These are phyloP conservation scores for Rubus parviflorus DNA, from an alignment of 306 rosid species.

Conservation along the genomic window DNA sequence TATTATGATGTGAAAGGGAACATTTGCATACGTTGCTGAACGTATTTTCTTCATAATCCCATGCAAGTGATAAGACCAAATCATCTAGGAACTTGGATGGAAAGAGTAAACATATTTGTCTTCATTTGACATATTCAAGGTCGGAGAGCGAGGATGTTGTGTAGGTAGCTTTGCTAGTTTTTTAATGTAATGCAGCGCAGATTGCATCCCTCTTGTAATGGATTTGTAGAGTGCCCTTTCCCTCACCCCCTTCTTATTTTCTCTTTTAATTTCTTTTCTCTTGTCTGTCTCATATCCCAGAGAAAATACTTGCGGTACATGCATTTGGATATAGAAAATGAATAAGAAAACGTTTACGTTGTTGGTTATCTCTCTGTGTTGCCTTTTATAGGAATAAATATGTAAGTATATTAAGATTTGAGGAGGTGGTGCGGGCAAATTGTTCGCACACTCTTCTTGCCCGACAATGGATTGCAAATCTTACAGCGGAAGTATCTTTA, in stretches of 20 bases:
- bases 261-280: too few species aligned
- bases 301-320: slow-evolving; percentile 10
- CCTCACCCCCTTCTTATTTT: neutral
- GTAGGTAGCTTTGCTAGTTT: slow-evolving; percentile 33
- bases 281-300: neutral
- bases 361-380: neutral
- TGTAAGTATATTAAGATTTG: neutral
- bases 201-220: slow-evolving; percentile 16
- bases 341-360: neutral
- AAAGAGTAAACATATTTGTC: slow-evolving; percentile 23
- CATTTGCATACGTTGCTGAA: slow-evolving; percentile 20
- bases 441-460: too few species aligned
- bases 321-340: slow-evolving; percentile 26
- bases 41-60: slow-evolving; percentile 27
- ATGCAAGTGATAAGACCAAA: slow-evolving; percentile 29
- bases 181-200: slow-evolving; percentile 34
- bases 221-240: slow-evolving; percentile 12
- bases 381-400: neutral
- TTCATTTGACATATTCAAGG: slow-evolving; percentile 2
- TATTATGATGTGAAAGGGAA: slow-evolving; percentile 36
- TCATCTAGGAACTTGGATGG: slow-evolving; percentile 29
- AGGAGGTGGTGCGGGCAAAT: neutral
- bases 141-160: slow-evolving; percentile 36
- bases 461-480: too few species aligned
- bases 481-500: too few species aligned